Evolutionary conservation across 306 rosid species (phyloP).

Genomic region (Bauhinia variegata): DNA sequence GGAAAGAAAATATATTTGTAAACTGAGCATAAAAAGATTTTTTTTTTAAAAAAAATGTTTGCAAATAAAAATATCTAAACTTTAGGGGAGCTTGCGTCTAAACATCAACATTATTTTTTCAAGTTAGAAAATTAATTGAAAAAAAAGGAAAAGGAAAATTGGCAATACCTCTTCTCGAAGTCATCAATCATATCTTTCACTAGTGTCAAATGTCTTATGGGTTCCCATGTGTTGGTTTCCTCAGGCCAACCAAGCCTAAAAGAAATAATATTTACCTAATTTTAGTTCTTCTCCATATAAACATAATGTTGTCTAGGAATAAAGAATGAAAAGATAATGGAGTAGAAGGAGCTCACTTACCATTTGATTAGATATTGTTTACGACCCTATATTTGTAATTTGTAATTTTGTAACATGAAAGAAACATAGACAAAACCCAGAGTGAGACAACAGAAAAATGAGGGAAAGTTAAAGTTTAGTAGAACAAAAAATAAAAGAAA

Average conservation of each 20-base stretch:
- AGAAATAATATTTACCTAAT: background rate
- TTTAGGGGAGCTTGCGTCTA: background rate
- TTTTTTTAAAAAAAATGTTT: background rate
- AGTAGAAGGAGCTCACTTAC: slow-evolving; percentile 45
- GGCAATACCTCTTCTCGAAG: slow-evolving; percentile 79
- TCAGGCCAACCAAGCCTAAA: slow-evolving; percentile 98
- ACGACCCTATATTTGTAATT: slow-evolving; percentile 57
- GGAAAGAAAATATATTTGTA: background rate
- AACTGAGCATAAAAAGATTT: background rate
- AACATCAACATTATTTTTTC: background rate
- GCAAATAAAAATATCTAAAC: background rate
- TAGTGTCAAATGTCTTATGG: slow-evolving; percentile 78
- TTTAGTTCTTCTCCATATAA: background rate
- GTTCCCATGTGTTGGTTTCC: too few relatives aligned
- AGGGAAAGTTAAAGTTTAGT: too few relatives aligned
- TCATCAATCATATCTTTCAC: slow-evolving; percentile 78
- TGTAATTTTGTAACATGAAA: slow-evolving; percentile 1
- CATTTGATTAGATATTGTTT: slow-evolving; percentile 91
- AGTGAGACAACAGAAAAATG: too few relatives aligned
- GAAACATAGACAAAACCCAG: too few relatives aligned
- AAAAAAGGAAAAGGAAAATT: too few relatives aligned
- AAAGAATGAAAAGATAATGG: background rate
- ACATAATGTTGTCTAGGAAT: background rate
- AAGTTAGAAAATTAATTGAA: too few relatives aligned
- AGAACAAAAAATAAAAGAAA: too few relatives aligned